phyloP scores from a whole-genome alignment of 2,329 filamentous ascomycete species.

The Venturia oleaginea region DNA sequence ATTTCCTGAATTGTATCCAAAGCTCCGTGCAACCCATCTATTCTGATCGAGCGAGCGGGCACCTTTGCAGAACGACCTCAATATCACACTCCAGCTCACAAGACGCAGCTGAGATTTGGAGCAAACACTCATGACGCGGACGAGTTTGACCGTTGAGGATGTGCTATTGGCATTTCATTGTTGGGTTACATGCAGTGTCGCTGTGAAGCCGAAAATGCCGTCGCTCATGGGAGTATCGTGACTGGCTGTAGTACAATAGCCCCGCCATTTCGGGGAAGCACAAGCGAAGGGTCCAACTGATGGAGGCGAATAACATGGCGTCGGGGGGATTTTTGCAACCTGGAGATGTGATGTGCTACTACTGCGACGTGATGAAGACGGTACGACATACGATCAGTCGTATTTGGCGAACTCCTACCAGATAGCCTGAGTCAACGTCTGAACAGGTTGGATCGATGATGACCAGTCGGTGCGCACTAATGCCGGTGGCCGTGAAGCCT shows the following conservation, averaged over 20 bases:
- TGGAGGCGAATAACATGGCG: not conserved
- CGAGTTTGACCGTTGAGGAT: not conserved
- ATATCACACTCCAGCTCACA: not conserved
- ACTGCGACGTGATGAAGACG: not conserved
- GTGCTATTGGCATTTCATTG: not conserved
- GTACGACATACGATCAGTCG: not conserved
- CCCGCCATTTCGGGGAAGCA: not conserved
- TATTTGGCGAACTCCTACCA: not conserved
- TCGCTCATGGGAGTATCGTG: not conserved
- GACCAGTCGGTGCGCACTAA: not conserved
- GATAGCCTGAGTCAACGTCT: not conserved
- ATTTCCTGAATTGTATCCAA: not conserved
- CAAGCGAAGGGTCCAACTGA: not conserved
- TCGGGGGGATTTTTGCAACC: not conserved
- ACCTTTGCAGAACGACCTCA: not conserved
- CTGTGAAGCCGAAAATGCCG: not conserved
- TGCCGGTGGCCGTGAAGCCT: not conserved
- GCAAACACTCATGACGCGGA: not conserved
- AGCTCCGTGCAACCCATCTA: not conserved
- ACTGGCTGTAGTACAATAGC: not conserved
- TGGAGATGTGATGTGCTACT: not conserved
- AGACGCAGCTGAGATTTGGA: not conserved
- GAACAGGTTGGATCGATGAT: not conserved
- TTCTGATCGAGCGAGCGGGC: not conserved
- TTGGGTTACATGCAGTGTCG: not conserved